Evolutionary conservation across 2,329 filamentous ascomycete species (phyloP), one percentile per base, ranked within the genome.

Genomic region (Penicillium concentricum): DNA sequence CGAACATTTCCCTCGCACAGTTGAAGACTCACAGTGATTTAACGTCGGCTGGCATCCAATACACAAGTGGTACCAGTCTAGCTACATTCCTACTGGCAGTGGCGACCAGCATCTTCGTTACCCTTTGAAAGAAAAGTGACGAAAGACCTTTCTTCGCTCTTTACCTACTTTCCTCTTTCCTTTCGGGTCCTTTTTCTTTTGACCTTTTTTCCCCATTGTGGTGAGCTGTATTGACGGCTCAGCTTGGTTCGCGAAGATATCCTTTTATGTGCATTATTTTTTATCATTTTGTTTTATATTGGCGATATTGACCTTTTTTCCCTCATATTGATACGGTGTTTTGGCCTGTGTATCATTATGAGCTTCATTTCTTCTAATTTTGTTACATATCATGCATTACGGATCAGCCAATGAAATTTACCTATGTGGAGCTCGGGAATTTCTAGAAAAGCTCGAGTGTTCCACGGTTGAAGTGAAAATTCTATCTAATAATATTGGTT

Each of bases 1-100:
- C 43, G 1, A 64, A 65, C 15, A 3, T 59, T 15, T 37, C 61
- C 16, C 54, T 54, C 13, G 28, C 37, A 1, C 37, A 44, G 2
- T 24, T 64, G 16, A 58, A 41, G 24, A 60, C 55, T 16, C 18
- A 26, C 12, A 44, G 2, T 18, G 18, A 13, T 12, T 43, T 9
- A 12, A 47, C 16, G 10, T 42, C 45, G 6, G 15, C 28, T 30
- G 49, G 37, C 12, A 34, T 39, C 18, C 24, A 16, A 32, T 24
- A n/a, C 16, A 24, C 30, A 18, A 43, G 51, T 13, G 16, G 13
- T 28, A 18, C 46, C 13, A 32, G 20, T 45, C 44, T 42, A n/a
- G 24, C 35, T 24, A 22, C 35, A 3, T 5, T 24, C 9, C 18
- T 55, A 10, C 48, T 51, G 22, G 24, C 34, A 22, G 38, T 34